These are phyloP conservation scores for Phyllosticta citribraziliensis DNA, from an alignment of 2,329 filamentous ascomycete species.

Conservation along the genomic window DNA sequence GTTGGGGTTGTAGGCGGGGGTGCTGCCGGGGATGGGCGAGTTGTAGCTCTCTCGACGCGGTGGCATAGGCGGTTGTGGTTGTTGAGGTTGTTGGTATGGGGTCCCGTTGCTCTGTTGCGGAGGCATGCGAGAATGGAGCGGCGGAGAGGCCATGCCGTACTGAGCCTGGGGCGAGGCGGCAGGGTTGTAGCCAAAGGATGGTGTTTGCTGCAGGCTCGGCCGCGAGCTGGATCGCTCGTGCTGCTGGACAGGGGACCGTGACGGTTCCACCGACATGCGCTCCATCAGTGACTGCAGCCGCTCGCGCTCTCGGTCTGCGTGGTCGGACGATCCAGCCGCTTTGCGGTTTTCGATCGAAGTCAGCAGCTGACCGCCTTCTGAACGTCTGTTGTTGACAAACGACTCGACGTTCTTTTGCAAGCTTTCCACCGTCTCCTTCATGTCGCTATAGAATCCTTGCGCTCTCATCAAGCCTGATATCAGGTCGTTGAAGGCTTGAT, in stretches of 20 bases:
- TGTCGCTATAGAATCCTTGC: conserved; percentile 88
- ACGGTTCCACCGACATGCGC: conserved; percentile 72
- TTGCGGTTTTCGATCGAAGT: conserved; percentile 77
- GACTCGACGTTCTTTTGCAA: conserved; percentile 92
- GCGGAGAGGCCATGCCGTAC: conserved; percentile 16
- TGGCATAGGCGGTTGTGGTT: conserved; percentile 13
- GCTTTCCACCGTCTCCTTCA: conserved; percentile 88
- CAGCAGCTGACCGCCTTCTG: conserved; percentile 83
- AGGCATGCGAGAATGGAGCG: conserved; percentile 11
- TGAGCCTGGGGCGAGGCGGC: conserved; percentile 29
- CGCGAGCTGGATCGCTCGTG: conserved; percentile 8
- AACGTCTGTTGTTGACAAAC: conserved; percentile 88
- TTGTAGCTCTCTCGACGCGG: conserved; percentile 26
- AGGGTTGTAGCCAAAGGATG: conserved; percentile 41
- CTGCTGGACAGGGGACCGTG: conserved; percentile 12
- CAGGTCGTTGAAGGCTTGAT: conserved; percentile 86
- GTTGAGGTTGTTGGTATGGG: conserved; percentile 6
- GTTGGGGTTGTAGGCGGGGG: conserved; percentile 35
- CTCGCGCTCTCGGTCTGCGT: conserved; percentile 76
- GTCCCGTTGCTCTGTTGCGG: conserved; percentile 4
- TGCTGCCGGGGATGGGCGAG: background rate
- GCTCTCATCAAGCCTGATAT: conserved; percentile 77
- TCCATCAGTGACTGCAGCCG: conserved; percentile 87
- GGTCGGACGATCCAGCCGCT: conserved; percentile 45
- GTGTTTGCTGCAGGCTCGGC: conserved; percentile 33